Evolutionary conservation across 78 protist species (phyloP).

Genomic region (Creolimax fragrantissima): DNA sequence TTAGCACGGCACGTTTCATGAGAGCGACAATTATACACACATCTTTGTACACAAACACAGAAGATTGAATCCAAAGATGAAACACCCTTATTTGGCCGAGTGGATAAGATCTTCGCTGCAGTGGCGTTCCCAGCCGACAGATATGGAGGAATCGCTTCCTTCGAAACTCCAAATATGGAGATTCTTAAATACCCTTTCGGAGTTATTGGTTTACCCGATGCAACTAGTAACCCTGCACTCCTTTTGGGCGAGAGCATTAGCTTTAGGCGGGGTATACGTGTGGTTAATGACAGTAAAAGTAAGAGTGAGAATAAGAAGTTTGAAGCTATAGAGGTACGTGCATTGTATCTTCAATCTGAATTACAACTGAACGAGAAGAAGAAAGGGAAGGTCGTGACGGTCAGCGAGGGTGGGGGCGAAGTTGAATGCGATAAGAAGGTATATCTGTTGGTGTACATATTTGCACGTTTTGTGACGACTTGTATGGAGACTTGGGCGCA

Average conservation of each 20-base stretch:
- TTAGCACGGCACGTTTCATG: too few species aligned
- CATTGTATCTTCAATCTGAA: neutral
- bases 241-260: neutral
- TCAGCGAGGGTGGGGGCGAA: neutral
- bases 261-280: neutral
- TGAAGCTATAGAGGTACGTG: neutral
- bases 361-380: neutral
- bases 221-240: neutral
- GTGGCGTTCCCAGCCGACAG: neutral
- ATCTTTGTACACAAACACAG: too few species aligned
- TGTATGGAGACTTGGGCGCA: too few species aligned
- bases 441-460: too few species aligned
- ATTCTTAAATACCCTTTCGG: neutral
- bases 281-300: neutral
- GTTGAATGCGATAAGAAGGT: neutral
- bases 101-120: neutral
- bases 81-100: neutral
- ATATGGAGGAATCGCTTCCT: neutral
- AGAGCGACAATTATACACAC: too few species aligned
- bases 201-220: neutral
- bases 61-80: neutral
- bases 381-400: neutral
- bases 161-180: neutral
- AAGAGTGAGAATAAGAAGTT: neutral
- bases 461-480: too few species aligned